phyloP scores from a whole-genome alignment of 306 rosid species.

The peach (Prunus persica) region DNA sequence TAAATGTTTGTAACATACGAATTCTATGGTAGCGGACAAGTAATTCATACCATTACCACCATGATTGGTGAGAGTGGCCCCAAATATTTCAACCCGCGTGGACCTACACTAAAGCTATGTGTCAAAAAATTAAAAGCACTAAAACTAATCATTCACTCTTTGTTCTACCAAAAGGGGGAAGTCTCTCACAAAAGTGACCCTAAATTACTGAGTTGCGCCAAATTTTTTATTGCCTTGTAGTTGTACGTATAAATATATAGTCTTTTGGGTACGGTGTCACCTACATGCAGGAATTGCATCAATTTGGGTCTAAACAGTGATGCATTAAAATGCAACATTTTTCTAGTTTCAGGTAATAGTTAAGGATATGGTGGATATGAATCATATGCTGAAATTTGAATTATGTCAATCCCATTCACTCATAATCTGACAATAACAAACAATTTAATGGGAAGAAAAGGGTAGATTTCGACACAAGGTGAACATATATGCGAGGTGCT shows the following conservation, averaged over 20 bases:
- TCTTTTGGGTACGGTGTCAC: background rate
- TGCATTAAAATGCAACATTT: background rate
- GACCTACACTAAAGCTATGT: background rate
- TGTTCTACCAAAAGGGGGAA: background rate
- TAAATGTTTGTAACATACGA: background rate
- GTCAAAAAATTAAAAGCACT: background rate
- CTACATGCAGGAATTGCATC: background rate
- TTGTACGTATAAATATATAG: background rate
- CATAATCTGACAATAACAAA: background rate
- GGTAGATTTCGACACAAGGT: background rate
- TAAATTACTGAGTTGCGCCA: background rate
- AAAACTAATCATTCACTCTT: background rate
- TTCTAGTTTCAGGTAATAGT: background rate
- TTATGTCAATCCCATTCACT: background rate
- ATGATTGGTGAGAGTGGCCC: background rate
- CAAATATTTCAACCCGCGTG: background rate
- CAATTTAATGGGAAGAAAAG: background rate
- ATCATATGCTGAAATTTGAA: background rate
- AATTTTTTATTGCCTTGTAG: background rate
- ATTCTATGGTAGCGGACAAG: no score
- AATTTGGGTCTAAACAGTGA: background rate
- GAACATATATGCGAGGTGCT: background rate
- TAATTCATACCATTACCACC: background rate
- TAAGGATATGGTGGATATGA: background rate
- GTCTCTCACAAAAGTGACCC: background rate